Base-by-base conservation (phyloP, 169 alveolate genomes). In the Cystoisospora suis region DNA sequence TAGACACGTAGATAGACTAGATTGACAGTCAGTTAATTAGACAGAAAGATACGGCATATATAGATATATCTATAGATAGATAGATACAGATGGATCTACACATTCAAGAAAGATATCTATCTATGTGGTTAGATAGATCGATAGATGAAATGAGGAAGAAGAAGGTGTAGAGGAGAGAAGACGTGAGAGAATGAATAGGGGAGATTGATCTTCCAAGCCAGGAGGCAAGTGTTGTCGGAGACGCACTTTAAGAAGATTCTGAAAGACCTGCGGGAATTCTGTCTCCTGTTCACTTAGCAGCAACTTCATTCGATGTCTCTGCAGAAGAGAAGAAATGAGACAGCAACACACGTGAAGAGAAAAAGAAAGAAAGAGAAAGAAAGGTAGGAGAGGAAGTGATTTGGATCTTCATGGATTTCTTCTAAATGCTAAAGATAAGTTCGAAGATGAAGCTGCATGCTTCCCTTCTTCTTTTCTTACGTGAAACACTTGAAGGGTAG, bases 251-350 rank as follows among this genome's bases (percentile, higher is more conserved):
- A 47, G 83, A 38, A 90, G 49, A 32, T 87, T 75, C 87, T 87
- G 77, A 56, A 93, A 93, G 69, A 93, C 89, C 53, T 89, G 97
- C 34, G 95, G 95, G 81, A 85, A 85, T 70, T 93, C 95, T 44
- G 69, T 88, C 87, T 93, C 95, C 90, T 90, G 94, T 29, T 49
- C 79, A 61, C 75, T 36, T 29, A 88, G 86, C 58, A 80, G 75
- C 40, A 88, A 44, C 88, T 92, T 92, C 70, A 87, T 46, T 38
- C 91, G 77, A 44, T 87, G 92, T 3, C 94, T 29, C 93, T 75
- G 85, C 72, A 44, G 38, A 53, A 9, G 20, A 2, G 15, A 36
- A 58, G 12, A 29, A 36, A 58, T 29, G 9, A 65, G n/a, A 1
- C 77, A n/a, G 44, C n/a, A 20, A 65, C 42, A 65, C 3, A 12